These are phyloP conservation scores for Prunus salicina DNA, from an alignment of 306 rosid species.

Conservation along the genomic window DNA sequence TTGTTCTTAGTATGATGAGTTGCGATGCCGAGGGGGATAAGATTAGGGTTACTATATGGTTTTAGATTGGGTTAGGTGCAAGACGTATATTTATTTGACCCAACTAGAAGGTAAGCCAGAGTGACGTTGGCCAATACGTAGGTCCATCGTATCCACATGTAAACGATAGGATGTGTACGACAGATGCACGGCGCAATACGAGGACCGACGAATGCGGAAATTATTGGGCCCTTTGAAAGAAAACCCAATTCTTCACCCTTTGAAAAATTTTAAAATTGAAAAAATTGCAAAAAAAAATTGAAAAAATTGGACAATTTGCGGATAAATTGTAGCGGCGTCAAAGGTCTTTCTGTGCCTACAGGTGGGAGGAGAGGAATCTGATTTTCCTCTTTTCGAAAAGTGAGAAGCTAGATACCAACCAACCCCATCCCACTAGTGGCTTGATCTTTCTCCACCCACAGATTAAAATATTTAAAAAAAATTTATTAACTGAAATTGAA, in stretches of 20 bases:
- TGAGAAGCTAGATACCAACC: neutral
- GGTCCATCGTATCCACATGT: neutral
- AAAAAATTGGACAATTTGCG: neutral
- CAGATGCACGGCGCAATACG: constrained; percentile 61
- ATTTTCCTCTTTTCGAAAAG: neutral
- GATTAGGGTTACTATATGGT: neutral
- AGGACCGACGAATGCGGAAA: constrained; percentile 59
- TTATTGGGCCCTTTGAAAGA: constrained; percentile 6
- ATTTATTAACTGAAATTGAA: too few species aligned
- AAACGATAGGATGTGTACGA: constrained; percentile 33
- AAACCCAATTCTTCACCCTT: neutral
- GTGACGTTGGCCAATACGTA: neutral
- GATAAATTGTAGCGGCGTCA: constrained; percentile 10
- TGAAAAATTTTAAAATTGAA: neutral
- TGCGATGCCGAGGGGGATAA: neutral
- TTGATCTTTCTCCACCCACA: too few species aligned
- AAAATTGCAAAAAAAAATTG: neutral
- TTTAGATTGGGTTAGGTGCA: neutral
- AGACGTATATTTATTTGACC: neutral
- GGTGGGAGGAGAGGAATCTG: neutral
- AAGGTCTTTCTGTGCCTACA: neutral
- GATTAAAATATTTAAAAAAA: too few species aligned
- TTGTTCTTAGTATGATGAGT: too few species aligned
- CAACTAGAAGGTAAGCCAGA: neutral
- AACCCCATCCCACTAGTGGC: neutral